Conservation (phyloP, 768 basidiomycete genomes). For the Hortiboletus campestris region DNA sequence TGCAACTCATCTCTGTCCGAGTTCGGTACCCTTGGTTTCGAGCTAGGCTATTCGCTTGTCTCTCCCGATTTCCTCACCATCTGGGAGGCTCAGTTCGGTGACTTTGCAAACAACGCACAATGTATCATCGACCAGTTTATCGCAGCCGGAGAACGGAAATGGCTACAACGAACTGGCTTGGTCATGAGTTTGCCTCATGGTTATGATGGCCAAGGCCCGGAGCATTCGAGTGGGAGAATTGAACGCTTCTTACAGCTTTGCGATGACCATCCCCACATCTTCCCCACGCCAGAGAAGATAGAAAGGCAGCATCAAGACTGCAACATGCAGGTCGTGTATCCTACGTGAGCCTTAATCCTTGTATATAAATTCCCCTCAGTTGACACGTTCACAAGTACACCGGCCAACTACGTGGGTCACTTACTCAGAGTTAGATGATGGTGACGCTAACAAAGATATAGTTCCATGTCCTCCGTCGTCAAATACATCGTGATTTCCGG, state of each 20-base stretch:
- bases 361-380: background rate
- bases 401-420: slow-evolving; percentile 78
- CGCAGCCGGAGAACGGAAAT: slow-evolving; percentile 95
- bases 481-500: slow-evolving; percentile 96
- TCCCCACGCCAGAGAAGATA: slow-evolving; percentile 84
- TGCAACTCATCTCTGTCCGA: slow-evolving; percentile 98
- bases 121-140: slow-evolving; percentile 99
- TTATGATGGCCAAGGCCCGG: slow-evolving; percentile 97
- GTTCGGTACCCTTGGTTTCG: slow-evolving; percentile 92
- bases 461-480: slow-evolving; percentile 97
- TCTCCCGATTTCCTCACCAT: slow-evolving; percentile 90
- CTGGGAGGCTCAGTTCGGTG: slow-evolving; percentile 99
- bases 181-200: slow-evolving; percentile 91
- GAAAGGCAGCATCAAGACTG: slow-evolving; percentile 98
- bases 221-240: slow-evolving; percentile 93
- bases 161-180: slow-evolving; percentile 91
- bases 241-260: slow-evolving; percentile 98
- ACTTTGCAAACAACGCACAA: slow-evolving; percentile 97
- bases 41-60: slow-evolving; percentile 97
- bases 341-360: slow-evolving; percentile 59
- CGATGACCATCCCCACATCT: slow-evolving; percentile 92
- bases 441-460: slow-evolving; percentile 27
- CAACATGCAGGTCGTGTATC: slow-evolving; percentile 99
- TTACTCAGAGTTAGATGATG: background rate
- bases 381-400: slow-evolving; percentile 56